phyloP scores from a whole-genome alignment of 495 filamentous ascomycete genomes.

The Bombardia bombarda region DNA sequence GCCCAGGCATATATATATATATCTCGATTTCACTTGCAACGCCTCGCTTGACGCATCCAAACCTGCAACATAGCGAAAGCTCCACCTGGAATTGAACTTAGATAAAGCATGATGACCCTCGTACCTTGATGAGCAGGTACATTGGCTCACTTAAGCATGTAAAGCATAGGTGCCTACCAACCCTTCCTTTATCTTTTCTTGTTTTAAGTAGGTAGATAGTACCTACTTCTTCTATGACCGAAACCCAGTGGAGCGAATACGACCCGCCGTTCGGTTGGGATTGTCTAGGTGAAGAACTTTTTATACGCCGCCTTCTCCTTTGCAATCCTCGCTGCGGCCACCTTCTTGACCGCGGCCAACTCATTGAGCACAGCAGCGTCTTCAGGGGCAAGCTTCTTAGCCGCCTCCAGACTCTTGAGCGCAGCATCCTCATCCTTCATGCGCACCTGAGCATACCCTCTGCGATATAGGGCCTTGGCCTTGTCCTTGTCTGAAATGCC shows the following conservation, averaged over 20 bases:
- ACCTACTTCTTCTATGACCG: too few relatives aligned
- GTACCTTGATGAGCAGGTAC: too few relatives aligned
- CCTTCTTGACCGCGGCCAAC: slow-evolving; percentile 66
- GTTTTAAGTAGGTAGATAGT: too few relatives aligned
- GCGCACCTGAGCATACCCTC: slow-evolving; percentile 61
- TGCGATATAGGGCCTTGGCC: slow-evolving; percentile 83
- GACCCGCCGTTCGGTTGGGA: neutral
- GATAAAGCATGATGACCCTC: too few relatives aligned
- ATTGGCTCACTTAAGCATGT: too few relatives aligned
- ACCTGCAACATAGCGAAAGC: too few relatives aligned
- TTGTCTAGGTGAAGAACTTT: slow-evolving; percentile 63
- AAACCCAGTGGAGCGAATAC: neutral
- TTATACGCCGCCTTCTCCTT: slow-evolving; percentile 85
- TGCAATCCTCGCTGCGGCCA: slow-evolving; percentile 58
- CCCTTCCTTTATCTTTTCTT: too few relatives aligned
- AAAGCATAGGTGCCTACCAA: too few relatives aligned
- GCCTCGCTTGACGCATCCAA: too few relatives aligned
- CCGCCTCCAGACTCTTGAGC: slow-evolving; percentile 66
- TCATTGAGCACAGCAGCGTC: slow-evolving; percentile 73
- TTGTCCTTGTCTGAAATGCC: slow-evolving; percentile 65
- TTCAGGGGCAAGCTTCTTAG: slow-evolving; percentile 62
- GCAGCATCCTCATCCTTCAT: slow-evolving; percentile 84
- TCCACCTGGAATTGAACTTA: too few relatives aligned
- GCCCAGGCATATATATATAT: too few relatives aligned
- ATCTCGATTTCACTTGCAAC: too few relatives aligned